Evolutionary conservation across 805 yeast species (phyloP).

Genomic region (Teunomyces funiuensis): DNA sequence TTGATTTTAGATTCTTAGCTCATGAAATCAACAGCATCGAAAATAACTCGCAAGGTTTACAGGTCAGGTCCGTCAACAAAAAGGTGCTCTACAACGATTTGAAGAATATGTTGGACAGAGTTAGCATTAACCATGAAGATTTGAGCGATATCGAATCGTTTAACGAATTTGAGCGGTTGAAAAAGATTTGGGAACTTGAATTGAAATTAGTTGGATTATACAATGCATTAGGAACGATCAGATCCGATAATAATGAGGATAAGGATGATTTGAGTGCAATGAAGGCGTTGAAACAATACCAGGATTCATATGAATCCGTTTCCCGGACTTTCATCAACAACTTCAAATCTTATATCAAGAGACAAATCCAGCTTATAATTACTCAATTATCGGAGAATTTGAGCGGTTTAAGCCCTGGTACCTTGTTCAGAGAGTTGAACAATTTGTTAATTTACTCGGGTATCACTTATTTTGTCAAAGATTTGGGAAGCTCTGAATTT

Average conservation of each 20-base stretch:
- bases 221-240: slow-evolving; percentile 64
- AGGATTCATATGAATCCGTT: slow-evolving; percentile 56
- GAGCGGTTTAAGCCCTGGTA: slow-evolving; percentile 21
- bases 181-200: slow-evolving; percentile 51
- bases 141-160: slow-evolving; percentile 47
- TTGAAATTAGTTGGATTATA: slow-evolving; percentile 53
- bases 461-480: slow-evolving; percentile 50
- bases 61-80: slow-evolving; percentile 79
- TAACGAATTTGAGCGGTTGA: slow-evolving; percentile 48
- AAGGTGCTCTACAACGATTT: slow-evolving; percentile 72
- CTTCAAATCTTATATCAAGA: slow-evolving; percentile 37
- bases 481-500: slow-evolving; percentile 50
- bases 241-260: slow-evolving; percentile 40
- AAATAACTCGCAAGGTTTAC: slow-evolving; percentile 74
- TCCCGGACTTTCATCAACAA: slow-evolving; percentile 50
- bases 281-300: slow-evolving; percentile 70
- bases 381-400: slow-evolving; percentile 32
- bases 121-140: slow-evolving; percentile 59
- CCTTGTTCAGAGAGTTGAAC: slow-evolving; percentile 25
- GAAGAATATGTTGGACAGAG: slow-evolving; percentile 65
- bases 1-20: slow-evolving; percentile 44
- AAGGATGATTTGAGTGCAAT: slow-evolving; percentile 55
- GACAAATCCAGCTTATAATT: slow-evolving; percentile 41
- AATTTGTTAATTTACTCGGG: slow-evolving; percentile 31
- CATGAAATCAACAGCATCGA: slow-evolving; percentile 73